These are phyloP conservation scores for Aquilaria agallochum DNA, from an alignment of 441 rosid genomes.

Conservation along the genomic window DNA sequence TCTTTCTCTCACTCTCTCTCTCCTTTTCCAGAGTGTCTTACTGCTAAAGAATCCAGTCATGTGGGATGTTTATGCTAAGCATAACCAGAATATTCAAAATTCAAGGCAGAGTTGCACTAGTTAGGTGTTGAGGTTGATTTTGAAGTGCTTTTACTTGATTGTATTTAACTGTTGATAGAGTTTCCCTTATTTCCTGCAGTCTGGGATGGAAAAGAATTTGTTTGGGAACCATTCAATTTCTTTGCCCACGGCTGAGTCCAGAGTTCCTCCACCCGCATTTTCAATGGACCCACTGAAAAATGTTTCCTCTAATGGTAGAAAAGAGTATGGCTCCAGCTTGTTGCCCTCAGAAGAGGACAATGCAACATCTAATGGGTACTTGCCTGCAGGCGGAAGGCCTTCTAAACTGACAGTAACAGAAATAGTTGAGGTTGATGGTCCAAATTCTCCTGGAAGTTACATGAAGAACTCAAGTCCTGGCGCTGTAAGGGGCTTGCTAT, in stretches of 20 bases:
- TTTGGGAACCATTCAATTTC: constrained; percentile 83
- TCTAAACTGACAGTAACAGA: constrained; percentile 53
- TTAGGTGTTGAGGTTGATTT: too few relatives aligned
- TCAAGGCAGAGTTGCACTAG: not conserved
- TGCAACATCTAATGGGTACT: constrained; percentile 31
- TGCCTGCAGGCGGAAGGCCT: constrained; percentile 33
- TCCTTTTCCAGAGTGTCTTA: too few relatives aligned
- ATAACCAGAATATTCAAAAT: too few relatives aligned
- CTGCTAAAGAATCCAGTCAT: too few relatives aligned
- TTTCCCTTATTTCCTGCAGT: constrained; percentile 36
- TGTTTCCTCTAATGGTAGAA: constrained; percentile 27
- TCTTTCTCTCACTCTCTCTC: too few relatives aligned
- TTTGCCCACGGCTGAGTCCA: constrained; percentile 35
- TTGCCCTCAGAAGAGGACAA: constrained; percentile 47
- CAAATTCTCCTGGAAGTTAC: constrained; percentile 66
- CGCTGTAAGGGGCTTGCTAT: constrained; percentile 45
- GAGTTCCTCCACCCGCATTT: constrained; percentile 66
- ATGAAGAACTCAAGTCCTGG: constrained; percentile 61
- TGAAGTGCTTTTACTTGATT: too few relatives aligned
- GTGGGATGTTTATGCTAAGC: too few relatives aligned
- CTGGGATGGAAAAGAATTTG: constrained; percentile 73
- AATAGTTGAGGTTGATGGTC: constrained; percentile 79
- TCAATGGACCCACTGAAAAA: constrained; percentile 54
- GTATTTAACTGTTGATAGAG: too few relatives aligned
- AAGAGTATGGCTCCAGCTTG: constrained; percentile 20